A percentile compares a stretch with the other conserved stretches of the same genome.
These are phyloP conservation scores for Rubroboletus pulcherrimus DNA, from an alignment of 768 basidiomycete genomes.

Conservation along the genomic window DNA sequence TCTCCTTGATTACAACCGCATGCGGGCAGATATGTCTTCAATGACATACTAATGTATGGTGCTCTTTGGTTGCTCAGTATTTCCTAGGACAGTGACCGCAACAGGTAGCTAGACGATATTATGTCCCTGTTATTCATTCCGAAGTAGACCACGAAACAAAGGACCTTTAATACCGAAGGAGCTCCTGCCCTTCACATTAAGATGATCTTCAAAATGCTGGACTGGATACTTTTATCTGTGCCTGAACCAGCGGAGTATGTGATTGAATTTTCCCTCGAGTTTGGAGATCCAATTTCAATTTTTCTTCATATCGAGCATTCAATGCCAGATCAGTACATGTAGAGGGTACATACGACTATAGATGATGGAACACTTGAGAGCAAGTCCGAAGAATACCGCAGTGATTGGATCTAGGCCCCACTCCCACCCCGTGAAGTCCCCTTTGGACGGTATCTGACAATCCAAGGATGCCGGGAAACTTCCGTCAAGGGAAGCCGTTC, in stretches of 20 bases:
- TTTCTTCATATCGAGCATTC: background rate
- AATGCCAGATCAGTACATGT: conserved; percentile 11
- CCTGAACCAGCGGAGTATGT: background rate
- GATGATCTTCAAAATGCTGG: background rate
- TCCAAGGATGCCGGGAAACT: conserved; percentile 85
- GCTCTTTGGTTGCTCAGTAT: background rate
- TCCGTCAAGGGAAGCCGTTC: conserved; percentile 71
- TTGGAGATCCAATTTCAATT: no score
- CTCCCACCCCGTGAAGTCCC: conserved; percentile 30
- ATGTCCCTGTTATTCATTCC: conserved; percentile 16
- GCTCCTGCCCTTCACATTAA: no score
- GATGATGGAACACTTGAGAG: conserved; percentile 5
- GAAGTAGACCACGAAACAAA: conserved; percentile 22
- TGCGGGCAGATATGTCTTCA: conserved; percentile 79
- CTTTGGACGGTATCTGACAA: conserved; percentile 63
- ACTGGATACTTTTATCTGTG: background rate
- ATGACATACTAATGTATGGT: conserved; percentile 53
- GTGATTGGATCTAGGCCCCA: conserved; percentile 13
- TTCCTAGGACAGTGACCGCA: background rate
- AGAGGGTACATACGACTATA: conserved; percentile 9
- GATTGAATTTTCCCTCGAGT: background rate
- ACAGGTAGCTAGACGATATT: conserved; percentile 20
- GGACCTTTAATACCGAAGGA: conserved; percentile 9
- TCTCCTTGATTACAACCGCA: conserved; percentile 90
- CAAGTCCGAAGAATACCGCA: background rate